Evolutionary conservation across 1,139 yeast species (phyloP).

Genomic region (Pichia kudriavzevii): DNA sequence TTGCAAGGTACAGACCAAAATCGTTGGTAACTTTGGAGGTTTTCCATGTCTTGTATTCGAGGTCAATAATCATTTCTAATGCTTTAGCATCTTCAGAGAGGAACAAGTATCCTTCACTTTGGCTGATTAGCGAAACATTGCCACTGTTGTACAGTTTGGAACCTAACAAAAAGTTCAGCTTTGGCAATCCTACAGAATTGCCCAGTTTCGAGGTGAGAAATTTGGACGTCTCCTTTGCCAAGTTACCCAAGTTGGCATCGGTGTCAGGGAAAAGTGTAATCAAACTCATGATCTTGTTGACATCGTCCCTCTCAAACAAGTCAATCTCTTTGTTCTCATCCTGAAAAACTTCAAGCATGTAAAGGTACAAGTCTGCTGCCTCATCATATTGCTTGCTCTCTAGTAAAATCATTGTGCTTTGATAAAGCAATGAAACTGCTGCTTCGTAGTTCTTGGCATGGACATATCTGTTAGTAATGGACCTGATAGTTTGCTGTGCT

Average conservation of each 20-base stretch:
- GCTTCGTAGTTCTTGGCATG: conserved; percentile 58
- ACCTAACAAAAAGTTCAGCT: conserved; percentile 71
- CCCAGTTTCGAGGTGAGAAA: conserved; percentile 54
- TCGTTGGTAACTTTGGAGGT: conserved; percentile 13
- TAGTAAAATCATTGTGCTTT: conserved; percentile 61
- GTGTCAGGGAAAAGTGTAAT: conserved; percentile 45
- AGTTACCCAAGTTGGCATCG: conserved; percentile 62
- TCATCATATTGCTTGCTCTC: conserved; percentile 70
- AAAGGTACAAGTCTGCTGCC: conserved; percentile 69
- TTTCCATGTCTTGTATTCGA: conserved; percentile 21
- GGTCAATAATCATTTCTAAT: conserved; percentile 20
- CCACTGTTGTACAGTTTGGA: conserved; percentile 41
- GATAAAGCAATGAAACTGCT: conserved; percentile 66
- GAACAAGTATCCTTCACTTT: conserved; percentile 23
- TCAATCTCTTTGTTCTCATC: conserved; percentile 38
- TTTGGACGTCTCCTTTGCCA: conserved; percentile 54
- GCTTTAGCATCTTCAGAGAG: conserved; percentile 20
- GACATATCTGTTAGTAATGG: conserved; percentile 78
- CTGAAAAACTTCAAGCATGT: conserved; percentile 61
- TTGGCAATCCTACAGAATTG: conserved; percentile 63
- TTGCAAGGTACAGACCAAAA: conserved; percentile 21
- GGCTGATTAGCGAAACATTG: conserved; percentile 18
- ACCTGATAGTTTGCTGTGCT: conserved; percentile 89
- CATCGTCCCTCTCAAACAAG: conserved; percentile 27
- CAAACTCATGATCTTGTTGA: conserved; percentile 31